phyloP scores from a whole-genome alignment of 2,329 filamentous ascomycete species.

The Arachnomyces sp. region DNA sequence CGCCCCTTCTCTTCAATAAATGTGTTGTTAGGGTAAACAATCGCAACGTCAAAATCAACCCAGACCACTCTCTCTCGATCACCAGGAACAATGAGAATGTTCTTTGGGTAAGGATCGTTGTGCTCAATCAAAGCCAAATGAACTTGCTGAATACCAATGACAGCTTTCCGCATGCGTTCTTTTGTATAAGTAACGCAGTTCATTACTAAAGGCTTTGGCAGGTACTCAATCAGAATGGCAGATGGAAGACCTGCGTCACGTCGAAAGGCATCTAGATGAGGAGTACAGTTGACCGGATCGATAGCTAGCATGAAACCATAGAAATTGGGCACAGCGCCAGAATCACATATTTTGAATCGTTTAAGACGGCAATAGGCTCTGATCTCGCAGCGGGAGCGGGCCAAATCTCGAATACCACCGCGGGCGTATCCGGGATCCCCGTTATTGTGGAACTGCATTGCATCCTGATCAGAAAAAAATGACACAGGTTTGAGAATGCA shows the following conservation, averaged over 20 bases:
- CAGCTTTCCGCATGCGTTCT: constrained; percentile 9
- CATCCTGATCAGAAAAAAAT: constrained; percentile 3
- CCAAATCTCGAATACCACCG: constrained; percentile 6
- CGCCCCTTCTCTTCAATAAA: constrained; percentile 4
- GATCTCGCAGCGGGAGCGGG: constrained; percentile 4
- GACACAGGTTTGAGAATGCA: neutral
- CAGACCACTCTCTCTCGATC: constrained; percentile 7
- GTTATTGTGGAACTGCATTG: constrained; percentile 8
- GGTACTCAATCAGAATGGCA: constrained; percentile 12
- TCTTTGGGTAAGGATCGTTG: constrained; percentile 14
- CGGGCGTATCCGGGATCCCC: constrained; percentile 5
- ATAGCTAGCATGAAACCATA: constrained; percentile 9
- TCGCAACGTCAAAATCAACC: constrained; percentile 8
- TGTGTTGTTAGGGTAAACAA: neutral
- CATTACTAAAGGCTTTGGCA: constrained; percentile 10
- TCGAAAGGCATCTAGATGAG: constrained; percentile 11
- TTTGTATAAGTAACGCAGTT: constrained; percentile 11
- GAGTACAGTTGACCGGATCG: neutral
- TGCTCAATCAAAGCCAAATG: constrained; percentile 12
- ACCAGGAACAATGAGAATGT: constrained; percentile 11
- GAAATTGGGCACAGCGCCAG: constrained; percentile 3
- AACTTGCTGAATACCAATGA: constrained; percentile 9
- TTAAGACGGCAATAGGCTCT: constrained; percentile 9
- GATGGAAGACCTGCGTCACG: constrained; percentile 4
- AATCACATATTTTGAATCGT: constrained; percentile 7